Evolutionary conservation across 441 rosid genomes (phyloP).

Genomic region (Pelargonium myrrhifolium): DNA sequence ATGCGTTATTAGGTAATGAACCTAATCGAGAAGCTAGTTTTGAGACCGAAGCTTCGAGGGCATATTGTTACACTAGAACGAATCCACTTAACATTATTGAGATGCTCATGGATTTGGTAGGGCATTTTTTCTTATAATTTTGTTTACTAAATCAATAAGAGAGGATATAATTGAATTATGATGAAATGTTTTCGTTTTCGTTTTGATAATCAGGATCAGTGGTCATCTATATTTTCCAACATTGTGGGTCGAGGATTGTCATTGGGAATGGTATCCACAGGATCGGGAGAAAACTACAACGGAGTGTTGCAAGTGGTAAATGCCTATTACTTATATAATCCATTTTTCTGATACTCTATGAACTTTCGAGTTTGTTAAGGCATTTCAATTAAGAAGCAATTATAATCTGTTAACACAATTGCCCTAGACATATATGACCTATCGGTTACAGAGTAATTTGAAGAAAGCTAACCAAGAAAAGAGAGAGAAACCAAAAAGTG

Average conservation of each 20-base stretch:
- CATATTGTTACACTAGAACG: neutral
- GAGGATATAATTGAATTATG: no score
- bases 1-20: neutral
- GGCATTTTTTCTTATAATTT: neutral
- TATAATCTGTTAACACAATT: no score
- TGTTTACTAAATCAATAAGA: no score
- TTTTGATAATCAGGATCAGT: neutral
- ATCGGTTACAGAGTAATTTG: no score
- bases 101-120: slow-evolving; percentile 7
- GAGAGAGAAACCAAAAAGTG: no score
- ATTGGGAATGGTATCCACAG: neutral
- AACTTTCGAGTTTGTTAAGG: no score
- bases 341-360: neutral
- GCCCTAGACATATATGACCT: no score
- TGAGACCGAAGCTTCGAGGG: slow-evolving; percentile 1
- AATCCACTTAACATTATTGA: neutral
- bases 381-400: no score
- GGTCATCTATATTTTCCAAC: neutral
- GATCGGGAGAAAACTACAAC: neutral
- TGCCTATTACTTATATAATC: neutral
- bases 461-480: no score
- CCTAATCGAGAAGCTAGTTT: neutral
- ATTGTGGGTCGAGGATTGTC: neutral
- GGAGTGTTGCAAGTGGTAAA: slow-evolving; percentile 1
- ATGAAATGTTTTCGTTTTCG: neutral